A percentile compares a stretch with the other conserved stretches of the same genome.
phyloP scores from a whole-genome alignment of 129 eudicot genomes.

The Saposhnikovia divaricata region DNA sequence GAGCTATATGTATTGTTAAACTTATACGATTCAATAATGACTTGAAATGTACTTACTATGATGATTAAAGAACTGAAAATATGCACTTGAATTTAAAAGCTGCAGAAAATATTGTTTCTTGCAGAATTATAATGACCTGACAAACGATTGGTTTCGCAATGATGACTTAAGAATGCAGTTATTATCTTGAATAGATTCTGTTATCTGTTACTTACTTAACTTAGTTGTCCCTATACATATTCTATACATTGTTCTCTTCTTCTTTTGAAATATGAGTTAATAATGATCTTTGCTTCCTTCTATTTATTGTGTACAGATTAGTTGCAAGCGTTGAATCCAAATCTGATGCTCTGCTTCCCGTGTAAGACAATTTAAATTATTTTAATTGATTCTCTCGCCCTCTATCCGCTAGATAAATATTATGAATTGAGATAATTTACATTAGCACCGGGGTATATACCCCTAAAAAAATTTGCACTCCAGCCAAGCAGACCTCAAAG shows the following conservation, averaged over 20 bases:
- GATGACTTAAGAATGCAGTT: not conserved
- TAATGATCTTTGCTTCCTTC: not conserved
- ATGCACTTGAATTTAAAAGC: not conserved
- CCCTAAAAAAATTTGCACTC: not conserved
- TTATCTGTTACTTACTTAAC: not conserved
- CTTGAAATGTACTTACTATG: not conserved
- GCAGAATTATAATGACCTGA: not conserved
- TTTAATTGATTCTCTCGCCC: not conserved
- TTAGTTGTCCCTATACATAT: not conserved
- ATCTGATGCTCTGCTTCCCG: conserved; percentile 76
- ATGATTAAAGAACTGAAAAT: not conserved
- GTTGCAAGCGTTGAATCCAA: conserved; percentile 54
- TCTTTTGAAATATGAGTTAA: not conserved
- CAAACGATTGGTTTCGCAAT: not conserved
- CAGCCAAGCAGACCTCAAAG: not conserved
- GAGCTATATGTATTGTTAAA: not conserved
- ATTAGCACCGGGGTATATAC: not conserved
- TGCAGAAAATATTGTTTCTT: not conserved
- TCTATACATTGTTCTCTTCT: not conserved
- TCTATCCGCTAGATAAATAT: not conserved
- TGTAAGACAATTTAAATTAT: conserved; percentile 35
- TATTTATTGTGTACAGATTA: conserved; percentile 33
- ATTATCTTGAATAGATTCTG: not conserved
- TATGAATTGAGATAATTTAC: not conserved
- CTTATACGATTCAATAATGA: not conserved